Percentiles rank a stretch among this genome's conserved stretches.
These are phyloP conservation scores for Leccinum subspadiceum DNA, from an alignment of 1,284 basidiomycete species.

Conservation along the genomic window DNA sequence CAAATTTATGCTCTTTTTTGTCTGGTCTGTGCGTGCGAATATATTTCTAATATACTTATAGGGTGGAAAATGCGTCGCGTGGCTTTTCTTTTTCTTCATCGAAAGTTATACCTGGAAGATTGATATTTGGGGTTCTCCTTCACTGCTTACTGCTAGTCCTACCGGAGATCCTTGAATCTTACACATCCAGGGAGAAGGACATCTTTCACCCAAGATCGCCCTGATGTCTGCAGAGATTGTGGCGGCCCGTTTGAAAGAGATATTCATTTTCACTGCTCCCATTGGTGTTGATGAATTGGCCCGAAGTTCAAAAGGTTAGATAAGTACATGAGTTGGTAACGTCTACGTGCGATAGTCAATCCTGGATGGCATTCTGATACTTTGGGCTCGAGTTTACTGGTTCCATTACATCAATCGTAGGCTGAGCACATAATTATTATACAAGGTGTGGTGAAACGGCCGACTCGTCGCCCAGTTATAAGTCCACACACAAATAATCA, in stretches of 20 bases:
- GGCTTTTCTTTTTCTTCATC: conserved; percentile 25
- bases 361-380: background rate
- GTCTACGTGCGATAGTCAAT: background rate
- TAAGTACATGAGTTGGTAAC: background rate
- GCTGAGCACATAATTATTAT: background rate
- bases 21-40: conserved; percentile 57
- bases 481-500: conserved; percentile 30
- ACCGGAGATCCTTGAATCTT: conserved; percentile 52
- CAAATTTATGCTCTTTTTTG: conserved; percentile 7
- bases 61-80: background rate
- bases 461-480: background rate
- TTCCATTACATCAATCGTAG: background rate
- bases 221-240: conserved; percentile 30
- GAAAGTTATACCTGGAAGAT: conserved; percentile 70
- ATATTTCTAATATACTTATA: conserved; percentile 27
- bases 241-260: conserved; percentile 38
- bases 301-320: background rate
- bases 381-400: background rate
- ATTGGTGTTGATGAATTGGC: background rate
- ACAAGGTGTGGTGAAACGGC: background rate
- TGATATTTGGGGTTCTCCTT: conserved; percentile 66
- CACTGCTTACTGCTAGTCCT: conserved; percentile 11
- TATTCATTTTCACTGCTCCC: conserved; percentile 7
- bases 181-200: conserved; percentile 45
- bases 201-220: conserved; percentile 50